A percentile compares a stretch with the other conserved stretches of the same genome.
Evolutionary conservation across 257 asterid species (phyloP).

Genomic region (Solanum microdontum): DNA sequence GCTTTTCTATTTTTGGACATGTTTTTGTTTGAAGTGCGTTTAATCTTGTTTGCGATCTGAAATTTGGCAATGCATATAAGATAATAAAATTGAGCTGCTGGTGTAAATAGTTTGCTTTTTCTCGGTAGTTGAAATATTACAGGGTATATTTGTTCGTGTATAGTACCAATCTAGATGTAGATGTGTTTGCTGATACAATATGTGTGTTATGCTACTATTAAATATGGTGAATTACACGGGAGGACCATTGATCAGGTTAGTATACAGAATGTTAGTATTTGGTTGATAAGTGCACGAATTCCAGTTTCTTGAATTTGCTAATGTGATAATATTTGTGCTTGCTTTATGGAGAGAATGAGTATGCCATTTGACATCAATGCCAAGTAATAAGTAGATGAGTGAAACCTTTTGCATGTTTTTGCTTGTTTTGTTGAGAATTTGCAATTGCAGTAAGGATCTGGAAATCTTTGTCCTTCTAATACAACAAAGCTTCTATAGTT

Average conservation of each 20-base stretch:
- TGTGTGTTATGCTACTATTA: neutral
- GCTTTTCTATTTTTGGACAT: neutral
- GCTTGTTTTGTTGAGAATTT: neutral
- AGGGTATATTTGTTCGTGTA: neutral
- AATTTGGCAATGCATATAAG: neutral
- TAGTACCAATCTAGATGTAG: neutral
- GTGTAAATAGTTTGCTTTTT: neutral
- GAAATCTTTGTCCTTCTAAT: neutral
- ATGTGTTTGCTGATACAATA: neutral
- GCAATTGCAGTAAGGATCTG: neutral
- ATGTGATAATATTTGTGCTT: neutral
- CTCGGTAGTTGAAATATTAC: neutral
- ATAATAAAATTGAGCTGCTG: neutral
- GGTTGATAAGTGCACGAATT: neutral
- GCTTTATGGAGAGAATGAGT: neutral
- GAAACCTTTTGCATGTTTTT: neutral
- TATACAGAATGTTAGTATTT: neutral
- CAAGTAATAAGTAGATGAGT: neutral
- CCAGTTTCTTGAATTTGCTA: neutral
- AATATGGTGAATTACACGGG: neutral
- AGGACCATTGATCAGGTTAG: neutral
- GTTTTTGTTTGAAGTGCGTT: neutral
- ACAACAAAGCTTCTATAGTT: neutral
- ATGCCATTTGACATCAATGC: neutral
- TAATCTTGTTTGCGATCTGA: neutral